Conservation (phyloP, 2,329 filamentous ascomycete species). For the Exophiala sp. region DNA sequence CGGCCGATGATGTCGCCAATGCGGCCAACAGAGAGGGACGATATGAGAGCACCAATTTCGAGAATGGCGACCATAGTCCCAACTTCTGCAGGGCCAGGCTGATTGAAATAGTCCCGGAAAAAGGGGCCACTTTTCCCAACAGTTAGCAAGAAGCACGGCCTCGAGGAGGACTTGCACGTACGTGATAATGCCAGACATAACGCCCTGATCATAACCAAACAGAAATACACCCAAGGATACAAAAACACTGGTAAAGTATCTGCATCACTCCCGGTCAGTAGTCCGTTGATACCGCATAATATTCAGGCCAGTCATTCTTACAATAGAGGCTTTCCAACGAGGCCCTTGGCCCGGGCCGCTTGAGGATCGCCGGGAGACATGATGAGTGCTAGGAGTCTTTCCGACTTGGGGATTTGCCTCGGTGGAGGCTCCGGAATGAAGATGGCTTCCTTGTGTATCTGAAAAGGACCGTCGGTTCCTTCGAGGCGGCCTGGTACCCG, state of each 20-base stretch:
- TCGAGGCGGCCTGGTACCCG: constrained; percentile 36
- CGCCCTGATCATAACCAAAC: constrained; percentile 60
- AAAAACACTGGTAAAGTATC: constrained; percentile 87
- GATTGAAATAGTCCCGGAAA: constrained; percentile 87
- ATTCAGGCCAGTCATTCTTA: constrained; percentile 47
- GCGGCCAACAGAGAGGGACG: constrained; percentile 77
- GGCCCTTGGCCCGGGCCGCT: constrained; percentile 71
- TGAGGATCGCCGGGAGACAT: constrained; percentile 71
- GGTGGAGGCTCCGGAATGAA: constrained; percentile 65
- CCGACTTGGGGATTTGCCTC: constrained; percentile 57
- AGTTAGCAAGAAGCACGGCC: neutral
- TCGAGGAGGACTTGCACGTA: constrained; percentile 33
- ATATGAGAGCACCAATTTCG: constrained; percentile 85
- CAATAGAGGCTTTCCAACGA: constrained; percentile 93
- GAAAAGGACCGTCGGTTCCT: constrained; percentile 36
- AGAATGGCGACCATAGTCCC: constrained; percentile 98
- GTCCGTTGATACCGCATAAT: constrained; percentile 16
- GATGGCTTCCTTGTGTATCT: constrained; percentile 67
- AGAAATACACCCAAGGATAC: constrained; percentile 59
- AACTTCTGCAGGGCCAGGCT: constrained; percentile 79
- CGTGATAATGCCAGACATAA: constrained; percentile 67
- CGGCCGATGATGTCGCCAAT: constrained; percentile 89
- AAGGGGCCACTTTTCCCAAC: constrained; percentile 61
- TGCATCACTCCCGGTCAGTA: constrained; percentile 36
- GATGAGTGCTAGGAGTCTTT: constrained; percentile 70